Percentiles rank a stretch among this genome's conserved stretches.
phyloP scores from a whole-genome alignment of 176 grass and related monocot species.

The Musa troglodytarum region DNA sequence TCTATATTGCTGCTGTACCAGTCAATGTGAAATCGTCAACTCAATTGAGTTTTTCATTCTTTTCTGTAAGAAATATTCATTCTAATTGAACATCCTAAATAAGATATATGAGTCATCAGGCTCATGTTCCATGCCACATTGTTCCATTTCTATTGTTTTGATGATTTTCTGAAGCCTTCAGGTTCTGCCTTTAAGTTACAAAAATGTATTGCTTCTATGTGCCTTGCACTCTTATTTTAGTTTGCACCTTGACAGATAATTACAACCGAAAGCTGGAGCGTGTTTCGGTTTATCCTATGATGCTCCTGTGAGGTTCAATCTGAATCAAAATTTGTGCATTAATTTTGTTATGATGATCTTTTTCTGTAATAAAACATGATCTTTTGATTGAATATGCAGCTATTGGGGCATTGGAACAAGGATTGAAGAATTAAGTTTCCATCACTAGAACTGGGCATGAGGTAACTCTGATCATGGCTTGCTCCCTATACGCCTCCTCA shows the following conservation, averaged over 20 bases:
- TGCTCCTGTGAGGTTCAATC: not conserved
- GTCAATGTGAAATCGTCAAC: not conserved
- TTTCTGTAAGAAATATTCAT: not conserved
- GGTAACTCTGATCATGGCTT: not conserved
- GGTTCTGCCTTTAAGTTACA: not conserved
- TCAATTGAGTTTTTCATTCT: not conserved
- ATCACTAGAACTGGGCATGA: not conserved
- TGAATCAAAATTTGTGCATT: not conserved
- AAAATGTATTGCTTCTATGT: not conserved
- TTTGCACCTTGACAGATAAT: not conserved
- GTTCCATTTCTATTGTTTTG: too few relatives aligned
- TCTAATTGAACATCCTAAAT: not conserved
- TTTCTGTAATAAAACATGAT: not conserved
- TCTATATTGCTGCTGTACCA: not conserved
- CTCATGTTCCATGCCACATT: not conserved
- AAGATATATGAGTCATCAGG: not conserved
- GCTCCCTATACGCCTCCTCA: too few relatives aligned
- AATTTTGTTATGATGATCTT: not conserved
- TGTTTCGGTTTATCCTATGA: not conserved
- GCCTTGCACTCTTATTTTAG: not conserved
- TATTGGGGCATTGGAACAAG: not conserved
- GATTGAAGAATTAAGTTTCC: not conserved
- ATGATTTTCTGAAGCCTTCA: not conserved
- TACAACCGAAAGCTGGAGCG: not conserved
- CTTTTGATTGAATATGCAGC: not conserved